Base-by-base conservation (phyloP, 2,329 filamentous ascomycete genomes). In the Ophiosphaerella narmari region DNA sequence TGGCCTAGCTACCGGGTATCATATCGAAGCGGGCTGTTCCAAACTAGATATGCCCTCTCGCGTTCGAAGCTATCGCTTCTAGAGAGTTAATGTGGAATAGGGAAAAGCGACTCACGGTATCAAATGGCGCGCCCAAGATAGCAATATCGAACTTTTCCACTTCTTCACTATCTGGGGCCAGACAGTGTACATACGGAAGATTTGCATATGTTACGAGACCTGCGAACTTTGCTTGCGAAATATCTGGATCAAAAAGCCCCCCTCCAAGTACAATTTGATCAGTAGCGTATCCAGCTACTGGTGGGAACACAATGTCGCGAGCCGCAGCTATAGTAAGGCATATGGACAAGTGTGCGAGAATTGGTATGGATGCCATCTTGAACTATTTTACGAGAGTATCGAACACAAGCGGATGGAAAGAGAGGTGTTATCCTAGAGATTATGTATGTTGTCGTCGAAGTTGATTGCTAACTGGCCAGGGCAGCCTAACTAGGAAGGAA, bases 201-300 rank as follows among this genome's bases (percentile, higher is more conserved):
- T 78, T 79, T 1, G 77, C 78, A 61, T 75, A 80, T 7, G 78
- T 80, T 3, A 65, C 75, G 43, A 80, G 50, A 2, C 78, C 78
- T 21, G 66, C 67, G 53, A 75, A 79, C 21, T 63, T 70, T 2
- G 63, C 60, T 7, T 66, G 63, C 16, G 59, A 65, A 21, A 71
- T 55, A 43, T 72, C 68, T n/a, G 62, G 52, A 4, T 54, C 55
- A 16, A 50, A 16, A 50, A 56, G 13, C 51, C 52, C 3, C 58
- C 48, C 7, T 48, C 52, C 21, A 65, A 38, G 18, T 9, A 70
- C 62, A 6, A 69, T 41, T 35, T 75, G 74, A 36, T 69, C 57
- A 39, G 74, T 65, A 26, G 67, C 21, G 45, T 60, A 63, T 32
- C 70, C 70, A 24, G 70, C 65, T 13, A 74, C 49, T 2, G 76